Evolutionary conservation across 2,329 filamentous ascomycete genomes (phyloP), one percentile per base, ranked within the genome.

Genomic region (Fusarium vanettenii): DNA sequence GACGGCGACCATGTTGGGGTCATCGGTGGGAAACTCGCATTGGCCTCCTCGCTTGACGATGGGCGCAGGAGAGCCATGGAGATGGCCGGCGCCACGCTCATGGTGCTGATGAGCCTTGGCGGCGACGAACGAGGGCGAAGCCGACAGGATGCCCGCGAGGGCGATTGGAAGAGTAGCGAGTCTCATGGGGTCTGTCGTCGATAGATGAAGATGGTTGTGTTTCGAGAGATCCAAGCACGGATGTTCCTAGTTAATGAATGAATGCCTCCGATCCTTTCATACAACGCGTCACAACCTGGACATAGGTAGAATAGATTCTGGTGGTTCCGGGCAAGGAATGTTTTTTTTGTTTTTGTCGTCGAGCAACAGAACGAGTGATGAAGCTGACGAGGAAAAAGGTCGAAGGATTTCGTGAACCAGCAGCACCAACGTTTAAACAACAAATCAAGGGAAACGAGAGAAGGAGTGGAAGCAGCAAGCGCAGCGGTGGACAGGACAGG

Each of bases 1-100:
- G 62, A 96, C 87, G 16, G 89, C 82, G 52, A 95, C 89, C 79
- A 95, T 84, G 63, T 92, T 92, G 33, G 89, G 87, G 79, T 93
- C 87, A 37, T 86, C 85, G 13, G 76, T 80, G 25, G 94, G 93
- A 78, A 95, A 93, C 64, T 86, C 79, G 83, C 94, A 95, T 66
- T 86, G 83, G 84, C 77, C 79, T 39, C 85, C 84, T 75, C 90
- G 87, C 83, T 91, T 91, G 77, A 87, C 84, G 33, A 90, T 43
- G 69, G 62, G 79, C 74, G 67, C 69, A 41, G 64, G 62, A 59
- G 74, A 69, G 31, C 75, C 33, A 63, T 82, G 82, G 63, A 83
- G 77, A 33, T 79, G 78, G 11, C 83, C 83, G 75, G 88, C 84
- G 66, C 82, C 80, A 66, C 85, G 69, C 48, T 72, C 73, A 50